Evolutionary conservation across 2,329 filamentous ascomycete species (phyloP), one percentile per base, ranked within the genome.

Genomic region (Penicillium brasilianum): DNA sequence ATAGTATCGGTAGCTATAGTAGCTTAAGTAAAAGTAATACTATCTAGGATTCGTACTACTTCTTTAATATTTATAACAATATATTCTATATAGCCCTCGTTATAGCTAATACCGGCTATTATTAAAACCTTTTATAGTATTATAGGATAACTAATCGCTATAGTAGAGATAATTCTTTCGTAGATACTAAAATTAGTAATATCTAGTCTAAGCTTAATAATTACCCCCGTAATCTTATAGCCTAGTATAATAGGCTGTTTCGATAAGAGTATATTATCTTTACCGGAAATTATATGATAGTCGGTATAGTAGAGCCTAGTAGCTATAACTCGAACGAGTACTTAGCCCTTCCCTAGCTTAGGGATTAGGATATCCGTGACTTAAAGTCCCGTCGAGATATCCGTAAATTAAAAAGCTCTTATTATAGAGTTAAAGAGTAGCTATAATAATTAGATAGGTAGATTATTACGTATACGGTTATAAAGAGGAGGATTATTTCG

Each of bases 311-410:
- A 48, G 22, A 48, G 44, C 2, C 44, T 22, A 30, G 20, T 25
- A 6, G 22, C 44, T 16, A 13, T 16, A 13, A 48, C 44, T 48
- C 30, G 18, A 28, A 48, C 22, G 9, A 25, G 44, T 22, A 48
- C 44, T 28, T 48, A 22, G 9, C 44, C 44, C 6, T 25, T 28
- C 44, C 20, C 18, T 28, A 22, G 44, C 7, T 10, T 28, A 2
- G 44, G 43, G 82, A 25, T 48, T 16, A 3, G 20, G 13, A 48
- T 13, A 48, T 48, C 44, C 13, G 4, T 25, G 22, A 48, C 4
- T 30, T 48, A 10, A 16, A 48, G 44, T 28, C 44, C 44, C 9
- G 2, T 28, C 14, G 18, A 25, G 9, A 48, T 22, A 28, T 28
- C 13, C 6, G 18, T 9, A 48, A 48, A 48, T 25, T 28, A 22